Evolutionary conservation across 2,329 filamentous ascomycete genomes (phyloP), one percentile per base, ranked within the genome.

Genomic region (Diaporthe ilicicola): DNA sequence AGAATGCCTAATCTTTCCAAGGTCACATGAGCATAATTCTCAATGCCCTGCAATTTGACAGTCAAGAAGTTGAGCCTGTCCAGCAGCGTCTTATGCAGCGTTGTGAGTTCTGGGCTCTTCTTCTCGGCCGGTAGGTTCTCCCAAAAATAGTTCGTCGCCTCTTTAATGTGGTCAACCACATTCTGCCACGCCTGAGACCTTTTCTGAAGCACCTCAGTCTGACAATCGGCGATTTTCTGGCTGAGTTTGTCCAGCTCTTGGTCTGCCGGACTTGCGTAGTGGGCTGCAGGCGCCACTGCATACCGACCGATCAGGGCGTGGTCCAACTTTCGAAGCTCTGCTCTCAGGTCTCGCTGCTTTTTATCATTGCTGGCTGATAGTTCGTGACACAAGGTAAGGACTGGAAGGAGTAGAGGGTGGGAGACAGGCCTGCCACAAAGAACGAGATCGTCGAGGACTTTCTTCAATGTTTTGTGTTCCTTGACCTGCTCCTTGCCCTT

Each of bases 21-120:
- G 0, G 80, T 79, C 0, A 80, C 79, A 65, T 80, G 75, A 1
- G 78, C 76, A 71, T 82, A 82, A 39, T 73, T 78, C 12, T 81
- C 80, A 9, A 81, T 75, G 6, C 79, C 79, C n/a, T 81, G 77
- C 12, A 81, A 73, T 71, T 81, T 82, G 8, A 75, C 74, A 17
- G 72, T 70, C 56, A 79, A 75, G 64, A 82, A 81, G 15, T 79
- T 75, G 29, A 81, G 70, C 12, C 80, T 72, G 8, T 75, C 73
- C 15, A 75, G 10, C 55, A 82, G 75, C 10, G 74, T 76, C 2
- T 64, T 59, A 17, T 81, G 78, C 8, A 81, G 59, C 42, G 68
- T 73, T 56, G 70, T 67, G 53, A 79, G 73, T 12, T 69, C 69
- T 0, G 53, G 24, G 8, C 39, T 17, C n/a, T 62, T 54, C 13